Evolutionary conservation across 768 basidiomycete species (phyloP).

Genomic region (Pleurotus pulmonarius): DNA sequence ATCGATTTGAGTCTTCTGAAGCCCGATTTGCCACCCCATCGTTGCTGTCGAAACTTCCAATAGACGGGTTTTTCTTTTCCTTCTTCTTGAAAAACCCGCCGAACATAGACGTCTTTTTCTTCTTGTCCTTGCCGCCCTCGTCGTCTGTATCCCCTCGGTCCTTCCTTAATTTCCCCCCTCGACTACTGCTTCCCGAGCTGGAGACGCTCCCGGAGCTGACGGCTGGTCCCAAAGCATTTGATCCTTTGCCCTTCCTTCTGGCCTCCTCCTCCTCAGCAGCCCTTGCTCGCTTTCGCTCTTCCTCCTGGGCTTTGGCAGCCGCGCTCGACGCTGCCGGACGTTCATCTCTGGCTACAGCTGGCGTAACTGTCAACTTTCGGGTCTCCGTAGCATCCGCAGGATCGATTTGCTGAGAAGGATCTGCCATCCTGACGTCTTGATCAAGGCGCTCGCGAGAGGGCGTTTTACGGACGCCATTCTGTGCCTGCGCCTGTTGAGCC

Average conservation of each 20-base stretch:
- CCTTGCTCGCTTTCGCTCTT: constrained; percentile 49
- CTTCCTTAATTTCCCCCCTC: constrained; percentile 40
- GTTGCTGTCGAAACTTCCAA: constrained; percentile 50
- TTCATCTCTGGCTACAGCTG: constrained; percentile 65
- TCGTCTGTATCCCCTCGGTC: constrained; percentile 32
- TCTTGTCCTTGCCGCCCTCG: constrained; percentile 41
- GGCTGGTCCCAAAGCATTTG: constrained; percentile 26
- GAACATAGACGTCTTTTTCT: constrained; percentile 74
- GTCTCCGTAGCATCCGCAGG: constrained; percentile 72
- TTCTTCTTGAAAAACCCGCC: constrained; percentile 77
- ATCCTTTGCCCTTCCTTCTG: constrained; percentile 50
- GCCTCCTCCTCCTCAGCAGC: constrained; percentile 36
- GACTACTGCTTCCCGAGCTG: constrained; percentile 17
- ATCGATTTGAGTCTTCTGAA: constrained; percentile 65
- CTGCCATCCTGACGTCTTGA: background rate
- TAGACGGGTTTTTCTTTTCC: constrained; percentile 56
- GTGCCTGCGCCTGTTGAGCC: constrained; percentile 9
- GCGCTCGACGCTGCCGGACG: constrained; percentile 33
- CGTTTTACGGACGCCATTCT: constrained; percentile 35
- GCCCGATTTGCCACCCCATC: constrained; percentile 31
- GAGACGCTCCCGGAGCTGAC: constrained; percentile 38
- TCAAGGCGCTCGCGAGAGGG: constrained; percentile 45
- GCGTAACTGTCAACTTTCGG: constrained; percentile 73
- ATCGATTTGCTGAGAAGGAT: constrained; percentile 43
- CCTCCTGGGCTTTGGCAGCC: constrained; percentile 43